Base-by-base conservation (phyloP, 2,329 filamentous ascomycete genomes). In the Hypoxylon sp. region DNA sequence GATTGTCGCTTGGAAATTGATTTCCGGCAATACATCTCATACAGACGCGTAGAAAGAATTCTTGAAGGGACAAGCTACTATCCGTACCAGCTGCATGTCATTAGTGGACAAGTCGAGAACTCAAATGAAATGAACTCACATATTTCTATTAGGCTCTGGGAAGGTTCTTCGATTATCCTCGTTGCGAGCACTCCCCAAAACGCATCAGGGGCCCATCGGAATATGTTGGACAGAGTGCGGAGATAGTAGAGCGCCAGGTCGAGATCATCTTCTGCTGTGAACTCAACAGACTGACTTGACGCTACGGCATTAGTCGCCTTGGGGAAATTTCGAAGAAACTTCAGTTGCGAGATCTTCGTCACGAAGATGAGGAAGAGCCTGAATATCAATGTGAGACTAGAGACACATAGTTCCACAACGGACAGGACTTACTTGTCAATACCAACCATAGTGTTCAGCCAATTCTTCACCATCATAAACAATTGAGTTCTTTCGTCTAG, bases 171-270 rank as follows among this genome's bases (percentile, higher is more conserved):
- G 28, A 89, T 81, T 14, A 82, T 81, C 58, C 90, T 90, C 5
- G 89, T 89, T 1, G 91, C 88, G 41, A 97, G 80, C 3, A 90
- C 85, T 11, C 86, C 83, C 91, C 93, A 94, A 7, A 91, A 89
- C 56, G 86, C 85, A 49, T 91, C 89, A 19, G 86, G 91, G 62
- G 89, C 87, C 79, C 88, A 90, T 25, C 87, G 84, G 14, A 97
- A 81, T 25, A 97, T 85, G 70, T 93, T 91, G 4, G 89, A 89
- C 1, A 97, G 78, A 1, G 91, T 91, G 56, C 88, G 88, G 19
- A 98, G 80, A 74, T 95, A 91, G 77, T 97, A 97, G 2, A 93
- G 81, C 67, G 90, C 93, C 62, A 94, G 86, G 67, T 92, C 91
- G 6, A 94, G 84, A 71, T 97, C 92, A 68, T 93, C 89, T 5